Evolutionary conservation across 192 early-diverging fungal species (phyloP).

Genomic region (Coemansia sp.): DNA sequence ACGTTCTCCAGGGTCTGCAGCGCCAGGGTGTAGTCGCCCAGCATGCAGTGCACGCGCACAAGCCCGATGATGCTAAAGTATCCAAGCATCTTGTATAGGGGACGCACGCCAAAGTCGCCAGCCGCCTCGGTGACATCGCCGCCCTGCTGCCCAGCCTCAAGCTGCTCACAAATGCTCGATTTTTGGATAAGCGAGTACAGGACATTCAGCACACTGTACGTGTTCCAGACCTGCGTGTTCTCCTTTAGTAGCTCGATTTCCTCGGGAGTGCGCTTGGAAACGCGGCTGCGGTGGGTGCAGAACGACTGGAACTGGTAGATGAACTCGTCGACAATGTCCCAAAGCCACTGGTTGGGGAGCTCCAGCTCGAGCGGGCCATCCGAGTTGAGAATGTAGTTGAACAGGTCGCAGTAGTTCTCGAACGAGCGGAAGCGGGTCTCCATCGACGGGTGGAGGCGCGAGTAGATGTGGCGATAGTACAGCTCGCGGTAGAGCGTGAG

Average conservation of each 20-base stretch:
- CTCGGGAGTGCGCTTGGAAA: constrained; percentile 75
- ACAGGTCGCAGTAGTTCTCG: constrained; percentile 95
- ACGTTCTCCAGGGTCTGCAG: constrained; percentile 96
- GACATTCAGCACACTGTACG: constrained; percentile 94
- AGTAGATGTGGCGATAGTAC: constrained; percentile 96
- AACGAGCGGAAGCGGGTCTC: constrained; percentile 91
- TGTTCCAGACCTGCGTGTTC: constrained; percentile 91
- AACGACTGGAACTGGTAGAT: constrained; percentile 99
- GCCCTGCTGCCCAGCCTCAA: constrained; percentile 83
- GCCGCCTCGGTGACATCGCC: constrained; percentile 86
- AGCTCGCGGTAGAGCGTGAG: constrained; percentile 94
- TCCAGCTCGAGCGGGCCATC: constrained; percentile 86
- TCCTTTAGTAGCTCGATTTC: constrained; percentile 82
- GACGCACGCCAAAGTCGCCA: constrained; percentile 83
- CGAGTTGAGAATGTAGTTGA: constrained; percentile 90
- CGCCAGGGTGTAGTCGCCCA: constrained; percentile 94
- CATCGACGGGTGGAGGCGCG: constrained; percentile 83
- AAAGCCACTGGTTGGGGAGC: constrained; percentile 97
- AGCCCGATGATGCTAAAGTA: constrained; percentile 95
- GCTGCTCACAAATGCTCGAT: constrained; percentile 91
- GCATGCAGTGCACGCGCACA: constrained; percentile 90
- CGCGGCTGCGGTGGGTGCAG: constrained; percentile 88
- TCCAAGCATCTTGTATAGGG: constrained; percentile 95
- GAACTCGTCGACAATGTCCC: constrained; percentile 99
- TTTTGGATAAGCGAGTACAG: constrained; percentile 95